A percentile compares a stretch with the other conserved stretches of the same genome.
These are phyloP conservation scores for Puccinia hordei DNA, from an alignment of 1,284 basidiomycete genomes.

Conservation along the genomic window DNA sequence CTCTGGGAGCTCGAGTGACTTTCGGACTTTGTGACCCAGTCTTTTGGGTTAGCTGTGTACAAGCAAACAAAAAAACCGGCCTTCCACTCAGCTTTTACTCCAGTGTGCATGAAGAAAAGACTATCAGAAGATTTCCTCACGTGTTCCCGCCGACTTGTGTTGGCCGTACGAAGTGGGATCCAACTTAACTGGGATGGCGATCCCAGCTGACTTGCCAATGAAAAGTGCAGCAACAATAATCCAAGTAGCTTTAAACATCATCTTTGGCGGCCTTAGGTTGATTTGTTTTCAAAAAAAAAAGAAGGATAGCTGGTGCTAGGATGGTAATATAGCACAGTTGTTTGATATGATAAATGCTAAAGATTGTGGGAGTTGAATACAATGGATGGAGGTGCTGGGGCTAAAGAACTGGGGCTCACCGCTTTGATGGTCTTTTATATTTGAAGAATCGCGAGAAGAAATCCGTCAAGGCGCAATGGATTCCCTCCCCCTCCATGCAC, in stretches of 20 bases:
- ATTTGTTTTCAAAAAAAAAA: not conserved
- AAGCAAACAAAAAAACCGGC: not conserved
- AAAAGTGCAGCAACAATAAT: not conserved
- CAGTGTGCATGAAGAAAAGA: not conserved
- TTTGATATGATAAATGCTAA: not conserved
- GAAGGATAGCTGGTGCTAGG: not conserved
- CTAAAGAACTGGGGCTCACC: not conserved
- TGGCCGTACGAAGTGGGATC: not conserved
- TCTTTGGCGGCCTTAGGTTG: not conserved
- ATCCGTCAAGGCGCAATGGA: not conserved
- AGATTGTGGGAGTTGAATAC: not conserved
- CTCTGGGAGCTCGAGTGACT: not conserved
- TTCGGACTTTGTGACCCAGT: not conserved
- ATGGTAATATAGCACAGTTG: not conserved
- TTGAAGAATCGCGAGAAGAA: not conserved
- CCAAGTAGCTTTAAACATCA: constrained; percentile 4
- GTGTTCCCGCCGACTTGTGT: not conserved
- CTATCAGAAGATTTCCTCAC: not conserved
- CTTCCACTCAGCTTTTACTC: not conserved
- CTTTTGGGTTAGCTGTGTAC: not conserved
- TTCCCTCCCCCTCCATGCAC: too few relatives aligned
- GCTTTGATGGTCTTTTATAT: not conserved
- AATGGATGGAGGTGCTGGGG: not conserved
- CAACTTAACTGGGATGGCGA: not conserved
- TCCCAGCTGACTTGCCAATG: not conserved